Evolutionary conservation across 106 monocot genomes (phyloP), one percentile per base, ranked within the genome.

Genomic region (Amphibolis antarctica): DNA sequence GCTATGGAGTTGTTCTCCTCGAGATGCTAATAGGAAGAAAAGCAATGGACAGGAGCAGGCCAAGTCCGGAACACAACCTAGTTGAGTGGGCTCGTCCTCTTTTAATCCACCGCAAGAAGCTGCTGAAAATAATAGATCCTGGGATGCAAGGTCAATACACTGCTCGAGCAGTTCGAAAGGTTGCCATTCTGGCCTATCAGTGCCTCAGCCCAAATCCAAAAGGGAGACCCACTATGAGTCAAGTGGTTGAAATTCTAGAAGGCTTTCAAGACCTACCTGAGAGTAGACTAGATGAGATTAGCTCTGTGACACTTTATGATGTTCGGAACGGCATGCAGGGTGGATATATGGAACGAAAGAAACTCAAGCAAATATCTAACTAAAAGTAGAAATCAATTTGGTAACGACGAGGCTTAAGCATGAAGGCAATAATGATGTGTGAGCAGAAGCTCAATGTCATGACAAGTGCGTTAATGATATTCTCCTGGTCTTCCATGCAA

Each of bases 1-100:
- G 82, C 0, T 86, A 82, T 5, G 86, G 86, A 14, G 86, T 86
- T 3, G 86, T 86, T 46, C 79, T 86, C 24, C 82, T 86, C 1
- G 86, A 86, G 77, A 77, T 86, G 71, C 66, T 86, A 5, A 79
- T 82, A 12, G 86, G 82, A 43, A 66, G 77, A 47, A 76, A 49
- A 66, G 77, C 82, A 23, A 56, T 77, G 22, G 82, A 82, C 59
- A 75, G 62, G 68, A 71, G 62, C 73, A 68, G 75, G 60, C 80
- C 86, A 25, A 63, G 71, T 53, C 70, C 31, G 19, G 77, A 82
- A 18, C 71, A 72, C 53, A 86, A 77, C 55, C 62, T 82, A 1
- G 82, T 82, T 0, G 86, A 86, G 12, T 82, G 79, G 79, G 77
- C 79, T 29, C 79, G 82, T 4, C 82, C 86, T 1, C 69, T 86